These are phyloP conservation scores for Boletus tomentosulus DNA, from an alignment of 768 basidiomycete genomes.

Conservation along the genomic window DNA sequence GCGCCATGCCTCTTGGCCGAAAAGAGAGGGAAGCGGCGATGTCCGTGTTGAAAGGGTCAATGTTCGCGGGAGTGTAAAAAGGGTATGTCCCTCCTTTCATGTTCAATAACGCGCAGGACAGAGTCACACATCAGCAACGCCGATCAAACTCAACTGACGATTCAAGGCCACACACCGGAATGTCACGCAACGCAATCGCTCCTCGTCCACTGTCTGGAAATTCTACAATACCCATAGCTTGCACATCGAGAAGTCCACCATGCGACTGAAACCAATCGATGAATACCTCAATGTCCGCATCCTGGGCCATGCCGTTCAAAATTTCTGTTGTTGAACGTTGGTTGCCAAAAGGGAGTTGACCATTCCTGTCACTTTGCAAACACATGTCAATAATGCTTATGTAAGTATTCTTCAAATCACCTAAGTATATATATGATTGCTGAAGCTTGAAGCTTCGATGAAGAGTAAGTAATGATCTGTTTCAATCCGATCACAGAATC, in stretches of 20 bases:
- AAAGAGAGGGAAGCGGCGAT: conserved; percentile 53
- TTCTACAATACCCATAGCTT: conserved; percentile 42
- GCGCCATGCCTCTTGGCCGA: conserved; percentile 67
- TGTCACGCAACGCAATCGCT: conserved; percentile 66
- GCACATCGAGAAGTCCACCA: conserved; percentile 47
- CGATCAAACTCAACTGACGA: neutral
- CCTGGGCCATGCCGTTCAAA: neutral
- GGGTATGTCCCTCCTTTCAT: conserved; percentile 60
- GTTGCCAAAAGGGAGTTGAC: neutral
- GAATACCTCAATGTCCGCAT: conserved; percentile 32
- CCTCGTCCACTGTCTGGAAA: conserved; percentile 63
- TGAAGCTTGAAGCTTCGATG: too few relatives aligned
- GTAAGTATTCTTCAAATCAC: too few relatives aligned
- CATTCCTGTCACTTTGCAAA: conserved; percentile 2
- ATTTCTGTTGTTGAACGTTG: neutral
- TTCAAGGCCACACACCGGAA: conserved; percentile 48
- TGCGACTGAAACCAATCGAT: conserved; percentile 56
- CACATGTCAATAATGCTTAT: neutral
- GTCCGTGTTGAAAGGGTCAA: conserved; percentile 79
- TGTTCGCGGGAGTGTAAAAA: conserved; percentile 80
- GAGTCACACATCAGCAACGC: neutral
- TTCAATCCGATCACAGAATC: too few relatives aligned
- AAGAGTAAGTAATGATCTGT: too few relatives aligned
- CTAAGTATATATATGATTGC: too few relatives aligned
- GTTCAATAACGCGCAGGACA: neutral